Percentiles rank a stretch among this genome's conserved stretches.
phyloP scores from a whole-genome alignment of 2,329 filamentous ascomycete species.

The Cordyceps cicadae region DNA sequence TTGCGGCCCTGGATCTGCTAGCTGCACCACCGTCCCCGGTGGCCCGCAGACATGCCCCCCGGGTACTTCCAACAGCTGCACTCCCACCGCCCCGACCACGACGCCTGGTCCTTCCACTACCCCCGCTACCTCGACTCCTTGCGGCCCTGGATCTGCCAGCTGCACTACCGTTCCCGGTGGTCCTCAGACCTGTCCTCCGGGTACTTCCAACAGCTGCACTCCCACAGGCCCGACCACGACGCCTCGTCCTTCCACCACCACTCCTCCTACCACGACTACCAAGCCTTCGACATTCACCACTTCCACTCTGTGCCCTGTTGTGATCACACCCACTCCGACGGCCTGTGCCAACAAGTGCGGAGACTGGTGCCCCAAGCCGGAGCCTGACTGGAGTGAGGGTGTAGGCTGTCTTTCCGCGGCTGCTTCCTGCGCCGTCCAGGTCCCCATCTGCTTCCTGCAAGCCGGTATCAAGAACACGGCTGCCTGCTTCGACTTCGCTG shows the following conservation, averaged over 20 bases:
- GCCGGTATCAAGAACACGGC: not conserved
- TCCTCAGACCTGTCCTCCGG: not conserved
- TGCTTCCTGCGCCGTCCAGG: not conserved
- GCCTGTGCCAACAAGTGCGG: constrained; percentile 1
- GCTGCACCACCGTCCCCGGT: not conserved
- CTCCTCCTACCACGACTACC: not conserved
- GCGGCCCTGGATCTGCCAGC: not conserved
- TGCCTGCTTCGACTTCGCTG: constrained; percentile 5
- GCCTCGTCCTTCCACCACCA: not conserved
- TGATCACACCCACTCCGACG: not conserved
- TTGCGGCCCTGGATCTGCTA: not conserved
- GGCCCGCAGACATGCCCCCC: not conserved
- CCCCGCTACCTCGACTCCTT: not conserved
- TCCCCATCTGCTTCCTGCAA: not conserved
- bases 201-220: not conserved
- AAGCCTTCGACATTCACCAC: constrained; percentile 6
- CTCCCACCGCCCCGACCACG: not conserved
- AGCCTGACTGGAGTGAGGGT: constrained; percentile 1
- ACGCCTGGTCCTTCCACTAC: not conserved
- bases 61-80: not conserved
- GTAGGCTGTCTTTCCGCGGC: not conserved
- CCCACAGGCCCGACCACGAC: not conserved
- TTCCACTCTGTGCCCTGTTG: constrained; percentile 4
- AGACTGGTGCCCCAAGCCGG: constrained; percentile 4
- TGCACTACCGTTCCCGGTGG: not conserved